Evolutionary conservation across 257 asterid species (phyloP).

Genomic region (Scutellaria minor): DNA sequence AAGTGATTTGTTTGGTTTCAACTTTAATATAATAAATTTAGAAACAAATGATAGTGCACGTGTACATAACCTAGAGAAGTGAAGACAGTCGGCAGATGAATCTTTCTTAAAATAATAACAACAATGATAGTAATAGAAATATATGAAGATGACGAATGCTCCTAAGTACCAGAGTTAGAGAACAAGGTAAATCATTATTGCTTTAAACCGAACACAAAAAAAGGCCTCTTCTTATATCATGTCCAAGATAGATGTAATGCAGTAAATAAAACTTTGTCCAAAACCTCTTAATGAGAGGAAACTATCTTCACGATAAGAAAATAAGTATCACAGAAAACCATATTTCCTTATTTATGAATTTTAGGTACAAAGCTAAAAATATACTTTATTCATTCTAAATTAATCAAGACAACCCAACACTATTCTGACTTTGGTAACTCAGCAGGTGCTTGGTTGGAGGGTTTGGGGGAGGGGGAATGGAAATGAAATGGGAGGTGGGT

Average conservation of each 20-base stretch:
- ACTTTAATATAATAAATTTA: too few relatives aligned
- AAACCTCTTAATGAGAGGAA: neutral
- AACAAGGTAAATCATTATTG: neutral
- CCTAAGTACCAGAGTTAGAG: neutral
- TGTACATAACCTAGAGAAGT: neutral
- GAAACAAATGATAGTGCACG: neutral
- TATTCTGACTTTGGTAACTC: too few relatives aligned
- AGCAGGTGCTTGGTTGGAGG: too few relatives aligned
- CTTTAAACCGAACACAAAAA: neutral
- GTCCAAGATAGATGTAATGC: neutral
- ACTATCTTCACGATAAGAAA: neutral
- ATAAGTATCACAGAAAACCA: neutral
- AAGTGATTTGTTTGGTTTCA: too few relatives aligned
- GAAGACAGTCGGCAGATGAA: neutral
- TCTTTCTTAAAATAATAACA: slow-evolving; percentile 7
- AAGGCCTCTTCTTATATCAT: neutral
- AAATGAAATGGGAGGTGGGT: too few relatives aligned
- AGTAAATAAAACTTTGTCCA: neutral
- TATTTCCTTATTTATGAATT: too few relatives aligned
- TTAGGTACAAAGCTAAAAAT: too few relatives aligned
- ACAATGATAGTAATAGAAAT: too few relatives aligned
- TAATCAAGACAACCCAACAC: too few relatives aligned
- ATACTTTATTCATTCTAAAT: too few relatives aligned
- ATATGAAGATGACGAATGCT: neutral
- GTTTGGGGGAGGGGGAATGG: too few relatives aligned